Evolutionary conservation across 345 rosid species (phyloP), one percentile per base, ranked within the genome.

Genomic region (Pugionium dolabratum): DNA sequence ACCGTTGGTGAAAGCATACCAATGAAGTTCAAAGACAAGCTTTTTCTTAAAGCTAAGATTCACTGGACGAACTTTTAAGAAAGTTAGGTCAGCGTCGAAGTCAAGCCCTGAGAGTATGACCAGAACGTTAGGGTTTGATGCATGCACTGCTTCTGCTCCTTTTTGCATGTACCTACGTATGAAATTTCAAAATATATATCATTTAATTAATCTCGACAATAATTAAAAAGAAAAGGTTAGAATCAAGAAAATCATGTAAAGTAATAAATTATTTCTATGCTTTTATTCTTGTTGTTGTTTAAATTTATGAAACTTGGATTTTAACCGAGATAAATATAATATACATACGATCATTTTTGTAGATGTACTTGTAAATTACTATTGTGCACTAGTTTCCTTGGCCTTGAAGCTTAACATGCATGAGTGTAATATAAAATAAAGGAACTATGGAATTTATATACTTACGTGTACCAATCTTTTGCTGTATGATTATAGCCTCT

Each of bases 71-170:
- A 64, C 77, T 39, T 45, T 33, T 34, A 88, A 64, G 77, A 88
- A 90, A 1, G 87, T 76, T 45, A 90, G 56, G 67, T 90, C 94
- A 60, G 59, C 83, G 72, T 88, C 96, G 41, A 76, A 88, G 58
- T 46, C 74, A 62, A 93, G 78, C 29, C 97, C 96, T 0, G 97
- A 90, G 18, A 93, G 80, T 57, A 90, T 86, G 11, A 90, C 89
- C 2, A 93, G 82, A 52, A 90, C 82, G 48, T 86, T 71, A 3
- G 97, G 98, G 75, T 90, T 93, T 47, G 87, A 87, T 32, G 84
- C 62, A 71, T 93, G 94, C 68, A 93, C 96, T 18, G 91, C 90
- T 70, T 90, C 97, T n/a, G 96, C 97, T 67, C 96, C 96, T 69
- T 67, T 71, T 64, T 83, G 84, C 98, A 87, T 59, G 78, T 91